A percentile compares a stretch with the other conserved stretches of the same genome.
These are phyloP conservation scores for Theileria annulata DNA, from an alignment of 169 alveolate genomes.

Conservation along the genomic window DNA sequence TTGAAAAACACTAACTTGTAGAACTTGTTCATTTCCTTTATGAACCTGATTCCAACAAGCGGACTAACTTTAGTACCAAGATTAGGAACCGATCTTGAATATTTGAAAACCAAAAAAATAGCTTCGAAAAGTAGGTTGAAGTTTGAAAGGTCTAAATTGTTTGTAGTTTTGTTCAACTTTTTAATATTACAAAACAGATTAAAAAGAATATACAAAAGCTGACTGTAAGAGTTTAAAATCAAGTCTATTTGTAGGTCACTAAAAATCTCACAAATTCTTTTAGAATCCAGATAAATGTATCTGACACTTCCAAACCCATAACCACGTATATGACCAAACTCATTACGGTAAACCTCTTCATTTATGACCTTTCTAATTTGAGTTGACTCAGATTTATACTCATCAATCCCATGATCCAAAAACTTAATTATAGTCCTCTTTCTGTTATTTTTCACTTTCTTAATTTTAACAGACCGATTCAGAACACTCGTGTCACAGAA, in stretches of 20 bases:
- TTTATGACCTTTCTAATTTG: background rate
- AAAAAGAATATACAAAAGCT: conserved; percentile 4
- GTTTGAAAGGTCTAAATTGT: background rate
- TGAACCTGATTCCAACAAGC: background rate
- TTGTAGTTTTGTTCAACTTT: background rate
- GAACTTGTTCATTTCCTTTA: conserved; percentile 6
- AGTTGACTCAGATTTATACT: conserved; percentile 17
- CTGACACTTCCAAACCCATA: background rate
- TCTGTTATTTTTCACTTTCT: background rate
- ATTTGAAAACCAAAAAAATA: background rate
- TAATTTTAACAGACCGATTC: background rate
- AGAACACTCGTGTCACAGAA: background rate
- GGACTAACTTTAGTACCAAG: background rate
- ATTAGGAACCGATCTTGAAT: background rate
- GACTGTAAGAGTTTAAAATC: conserved; percentile 1
- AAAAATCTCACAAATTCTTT: background rate
- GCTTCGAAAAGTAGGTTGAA: background rate
- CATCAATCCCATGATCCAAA: background rate
- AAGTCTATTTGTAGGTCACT: background rate
- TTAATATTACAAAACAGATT: background rate
- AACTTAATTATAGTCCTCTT: background rate
- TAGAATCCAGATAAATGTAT: conserved; percentile 1
- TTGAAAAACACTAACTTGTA: background rate
- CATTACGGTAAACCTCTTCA: background rate
- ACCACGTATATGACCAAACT: background rate